These are phyloP conservation scores for Talaromyces amestolkiae DNA, from an alignment of 2,329 filamentous ascomycete genomes.

Conservation along the genomic window DNA sequence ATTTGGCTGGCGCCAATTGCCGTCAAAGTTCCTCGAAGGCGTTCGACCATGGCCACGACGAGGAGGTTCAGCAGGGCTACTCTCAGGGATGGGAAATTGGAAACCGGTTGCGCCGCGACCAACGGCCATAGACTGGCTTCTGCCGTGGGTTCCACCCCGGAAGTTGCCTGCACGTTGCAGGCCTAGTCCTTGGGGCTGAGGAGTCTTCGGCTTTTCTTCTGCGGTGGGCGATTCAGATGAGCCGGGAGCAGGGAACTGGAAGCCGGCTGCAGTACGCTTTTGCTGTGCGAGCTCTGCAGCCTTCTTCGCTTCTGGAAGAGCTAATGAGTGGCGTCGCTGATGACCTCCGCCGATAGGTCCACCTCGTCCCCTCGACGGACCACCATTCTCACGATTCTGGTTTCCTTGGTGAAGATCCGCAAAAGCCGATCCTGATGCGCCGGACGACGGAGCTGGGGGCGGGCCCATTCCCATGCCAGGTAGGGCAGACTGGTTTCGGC, in stretches of 20 bases:
- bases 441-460: slow-evolving; percentile 87
- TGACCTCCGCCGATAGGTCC: slow-evolving; percentile 72
- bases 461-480: slow-evolving; percentile 89
- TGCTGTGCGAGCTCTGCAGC: slow-evolving; percentile 95
- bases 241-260: slow-evolving; percentile 84
- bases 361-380: slow-evolving; percentile 70
- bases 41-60: slow-evolving; percentile 79
- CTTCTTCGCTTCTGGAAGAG: slow-evolving; percentile 93
- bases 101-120: slow-evolving; percentile 65
- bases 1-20: slow-evolving; percentile 91
- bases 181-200: slow-evolving; percentile 55
- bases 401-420: slow-evolving; percentile 66
- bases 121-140: slow-evolving; percentile 52
- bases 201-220: slow-evolving; percentile 41
- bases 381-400: slow-evolving; percentile 70
- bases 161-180: slow-evolving; percentile 73
- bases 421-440: slow-evolving; percentile 67
- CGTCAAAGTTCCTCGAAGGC: slow-evolving; percentile 90
- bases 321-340: slow-evolving; percentile 89
- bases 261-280: slow-evolving; percentile 88
- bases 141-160: slow-evolving; percentile 68
- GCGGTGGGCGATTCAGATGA: slow-evolving; percentile 44
- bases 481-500: slow-evolving; percentile 95
- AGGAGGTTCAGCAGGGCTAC: slow-evolving; percentile 65
- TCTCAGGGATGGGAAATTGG: slow-evolving; percentile 59